These are phyloP conservation scores for Ogataea sp. DNA, from an alignment of 805 yeast species.

Conservation along the genomic window DNA sequence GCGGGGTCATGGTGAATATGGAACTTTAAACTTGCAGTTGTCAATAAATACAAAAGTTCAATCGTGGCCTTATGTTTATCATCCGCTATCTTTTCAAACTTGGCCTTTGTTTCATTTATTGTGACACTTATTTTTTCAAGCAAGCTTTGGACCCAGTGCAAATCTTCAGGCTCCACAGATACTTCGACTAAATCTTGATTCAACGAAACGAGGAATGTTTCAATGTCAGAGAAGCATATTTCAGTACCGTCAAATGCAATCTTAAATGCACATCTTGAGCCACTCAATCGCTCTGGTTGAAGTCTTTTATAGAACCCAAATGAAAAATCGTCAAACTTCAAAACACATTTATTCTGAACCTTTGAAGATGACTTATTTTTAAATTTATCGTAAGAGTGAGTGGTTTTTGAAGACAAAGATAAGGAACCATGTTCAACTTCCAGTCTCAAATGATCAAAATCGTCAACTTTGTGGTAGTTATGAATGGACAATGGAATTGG, in stretches of 20 bases:
- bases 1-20: constrained; percentile 77
- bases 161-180: constrained; percentile 12
- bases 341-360: not conserved
- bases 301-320: not conserved
- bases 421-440: not conserved
- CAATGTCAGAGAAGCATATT: not conserved
- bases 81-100: constrained; percentile 4
- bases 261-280: not conserved
- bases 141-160: constrained; percentile 12
- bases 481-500: too few relatives aligned
- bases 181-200: constrained; percentile 10
- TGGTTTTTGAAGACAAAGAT: not conserved
- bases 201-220: not conserved
- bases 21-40: constrained; percentile 29
- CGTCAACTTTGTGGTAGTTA: constrained; percentile 5
- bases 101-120: constrained; percentile 5
- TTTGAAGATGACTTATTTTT: not conserved
- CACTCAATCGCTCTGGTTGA: too few relatives aligned
- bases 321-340: not conserved
- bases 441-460: constrained; percentile 1
- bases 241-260: not conserved
- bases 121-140: constrained; percentile 4
- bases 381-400: not conserved
- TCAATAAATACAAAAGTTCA: constrained; percentile 33
- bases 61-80: constrained; percentile 17